Percentiles rank a stretch among this genome's conserved stretches.
Evolutionary conservation across 2,329 filamentous ascomycete species (phyloP).

Genomic region (Xenoacremonium recifei): DNA sequence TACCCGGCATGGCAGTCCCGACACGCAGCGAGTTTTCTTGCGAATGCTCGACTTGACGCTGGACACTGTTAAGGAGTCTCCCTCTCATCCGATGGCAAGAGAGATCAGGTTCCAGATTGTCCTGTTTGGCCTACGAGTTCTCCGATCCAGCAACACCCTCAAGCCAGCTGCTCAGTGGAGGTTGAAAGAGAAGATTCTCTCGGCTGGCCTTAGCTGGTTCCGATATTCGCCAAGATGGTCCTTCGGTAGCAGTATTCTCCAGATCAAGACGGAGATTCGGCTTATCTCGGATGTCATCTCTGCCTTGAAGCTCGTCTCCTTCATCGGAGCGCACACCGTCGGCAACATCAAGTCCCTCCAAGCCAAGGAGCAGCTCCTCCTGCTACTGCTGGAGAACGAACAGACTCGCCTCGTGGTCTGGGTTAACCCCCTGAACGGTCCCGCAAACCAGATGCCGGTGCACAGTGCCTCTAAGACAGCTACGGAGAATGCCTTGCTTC

Average conservation of each 20-base stretch:
- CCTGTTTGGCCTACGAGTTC: constrained; percentile 75
- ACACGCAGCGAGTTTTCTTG: constrained; percentile 78
- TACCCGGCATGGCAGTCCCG: constrained; percentile 77
- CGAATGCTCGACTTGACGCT: constrained; percentile 79
- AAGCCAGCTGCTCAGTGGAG: constrained; percentile 68
- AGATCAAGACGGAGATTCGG: constrained; percentile 88
- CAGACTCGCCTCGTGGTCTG: constrained; percentile 82
- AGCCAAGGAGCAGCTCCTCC: constrained; percentile 79
- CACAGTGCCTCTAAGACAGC: constrained; percentile 40
- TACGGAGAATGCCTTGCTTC: constrained; percentile 49
- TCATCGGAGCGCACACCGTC: constrained; percentile 52
- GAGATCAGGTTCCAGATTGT: constrained; percentile 91
- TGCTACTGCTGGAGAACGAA: constrained; percentile 80
- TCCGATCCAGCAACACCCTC: constrained; percentile 69
- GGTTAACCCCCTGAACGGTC: constrained; percentile 75
- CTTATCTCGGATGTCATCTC: constrained; percentile 73
- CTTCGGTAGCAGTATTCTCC: constrained; percentile 89
- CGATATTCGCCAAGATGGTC: constrained; percentile 82
- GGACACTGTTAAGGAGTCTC: constrained; percentile 67
- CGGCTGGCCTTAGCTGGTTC: constrained; percentile 89
- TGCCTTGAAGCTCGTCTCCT: constrained; percentile 63
- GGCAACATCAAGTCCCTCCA: constrained; percentile 65
- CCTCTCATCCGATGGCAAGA: constrained; percentile 80
- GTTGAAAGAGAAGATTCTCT: constrained; percentile 85
- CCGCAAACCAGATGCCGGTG: constrained; percentile 35